Evolutionary conservation across 495 filamentous ascomycete species (phyloP), one percentile per base, ranked within the genome.

Genomic region (Aspergillus haitiensis): DNA sequence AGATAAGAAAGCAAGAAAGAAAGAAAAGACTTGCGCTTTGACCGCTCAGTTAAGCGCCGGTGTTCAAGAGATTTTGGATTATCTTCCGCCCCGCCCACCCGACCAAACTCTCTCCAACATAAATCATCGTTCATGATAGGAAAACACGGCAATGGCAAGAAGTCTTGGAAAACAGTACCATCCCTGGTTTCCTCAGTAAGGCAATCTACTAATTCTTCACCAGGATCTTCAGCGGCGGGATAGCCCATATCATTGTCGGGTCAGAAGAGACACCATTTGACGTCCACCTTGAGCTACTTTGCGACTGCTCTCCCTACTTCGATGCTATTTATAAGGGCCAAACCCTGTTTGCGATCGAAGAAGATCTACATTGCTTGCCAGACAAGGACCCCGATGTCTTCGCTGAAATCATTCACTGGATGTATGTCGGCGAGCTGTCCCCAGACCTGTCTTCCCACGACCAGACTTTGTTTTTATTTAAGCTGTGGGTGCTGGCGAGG

Each of bases 191-290:
- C 9, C 13, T 9, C 9, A 40, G 13, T 40, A 40, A 9, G 13
- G 13, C 37, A 40, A 40, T 40, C 37, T 40, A 8, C 37, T 40
- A 40, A 40, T 13, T 8, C 9, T 9, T 40, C 37, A 13, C 55
- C 64, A 42, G 53, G 66, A 72, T 59, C 70, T 65, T 54, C 10
- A 7, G 49, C 31, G 49, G 18, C 12, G 49, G 49, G 60, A 34
- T 42, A 51, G 42, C 7, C 67, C 68, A 67, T 33, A 6, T 67
- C 67, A 39, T 62, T 60, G 33, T 63, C 51, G 18, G 61, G 61
- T 32, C 68, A 52, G 18, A 34, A 9, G 49, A 34, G 32, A 34
- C 15, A 10, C 49, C 49, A 32, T 52, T 52, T 27, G 49, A 52
- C 27, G 49, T 52, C 7, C 49, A 52, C 31, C 15, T 52, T 9